Evolutionary conservation across 2,329 filamentous ascomycete species (phyloP), one percentile per base, ranked within the genome.

Genomic region (Botrytis pseudocinerea): DNA sequence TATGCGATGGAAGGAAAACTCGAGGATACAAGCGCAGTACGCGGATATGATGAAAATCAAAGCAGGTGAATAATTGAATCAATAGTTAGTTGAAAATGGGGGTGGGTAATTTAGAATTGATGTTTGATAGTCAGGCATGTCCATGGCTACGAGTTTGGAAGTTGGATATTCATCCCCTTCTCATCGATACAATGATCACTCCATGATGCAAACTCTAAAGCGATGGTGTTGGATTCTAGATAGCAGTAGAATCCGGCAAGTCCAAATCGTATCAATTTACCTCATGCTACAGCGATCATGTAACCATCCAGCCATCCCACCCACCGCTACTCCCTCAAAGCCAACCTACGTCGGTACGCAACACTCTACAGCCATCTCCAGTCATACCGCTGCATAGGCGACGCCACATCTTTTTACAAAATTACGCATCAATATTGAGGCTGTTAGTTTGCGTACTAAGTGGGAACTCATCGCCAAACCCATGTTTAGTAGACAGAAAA

Each of bases 361-460:
- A 57, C 6, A 61, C 22, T 42, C 12, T 62, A 28, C 22, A 22
- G n/a, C 57, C 57, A 28, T n/a, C 64, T 51, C 44, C 46, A 65
- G 42, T 51, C 63, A 38, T n/a, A 22, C 16, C 32, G 46, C 35
- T 54, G 65, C 48, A 42, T 32, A 32, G 32, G 18, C 65, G 16
- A 42, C 32, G 48, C 35, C 48, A 68, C 48, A 42, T 40, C 25
- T 46, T 42, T 54, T 28, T 54, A 68, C 28, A 22, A 57, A 57
- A 68, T 66, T 20, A n/a, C 40, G 40, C 42, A 14, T 40, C 42
- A 44, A 64, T 70, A 70, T 38, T 51, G 69, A 70, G 59, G 59
- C 69, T 70, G 32, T 63, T 70, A 64, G 69, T 44, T 25, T 32
- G 28, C 9, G 18, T 32, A 25, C 69, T 28, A 70, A 70, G 69